Conservation (phyloP, 208 protist species). For the Lotmaria passim region DNA sequence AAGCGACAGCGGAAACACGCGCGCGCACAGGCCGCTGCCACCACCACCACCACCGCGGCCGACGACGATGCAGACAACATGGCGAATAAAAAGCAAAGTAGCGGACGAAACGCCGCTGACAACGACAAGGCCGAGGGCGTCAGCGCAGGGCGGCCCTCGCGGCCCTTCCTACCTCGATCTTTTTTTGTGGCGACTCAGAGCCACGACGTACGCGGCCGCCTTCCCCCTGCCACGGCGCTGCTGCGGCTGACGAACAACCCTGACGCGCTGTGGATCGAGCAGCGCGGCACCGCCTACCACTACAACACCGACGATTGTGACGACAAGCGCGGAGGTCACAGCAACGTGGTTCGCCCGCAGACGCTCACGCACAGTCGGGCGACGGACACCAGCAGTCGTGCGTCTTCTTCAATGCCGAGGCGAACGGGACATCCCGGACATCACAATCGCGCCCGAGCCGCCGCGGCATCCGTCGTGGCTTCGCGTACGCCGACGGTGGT, state of each 20-base stretch:
- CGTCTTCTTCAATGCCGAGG: not conserved
- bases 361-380: no score
- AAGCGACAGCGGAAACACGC: conserved; percentile 7
- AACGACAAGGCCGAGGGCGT: not conserved
- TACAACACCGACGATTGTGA: conserved; percentile 35
- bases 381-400: no score
- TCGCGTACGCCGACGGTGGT: conserved; percentile 25
- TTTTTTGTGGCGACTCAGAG: conserved; percentile 83
- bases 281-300: conserved; percentile 51
- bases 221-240: conserved; percentile 53
- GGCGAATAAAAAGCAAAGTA: no score
- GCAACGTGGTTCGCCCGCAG: no score
- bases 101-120: no score
- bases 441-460: no score
- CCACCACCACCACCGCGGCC: no score
- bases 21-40: no score
- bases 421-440: not conserved
- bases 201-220: conserved; percentile 68
- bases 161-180: conserved; percentile 11
- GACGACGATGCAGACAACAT: not conserved
- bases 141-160: not conserved
- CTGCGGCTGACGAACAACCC: conserved; percentile 69
- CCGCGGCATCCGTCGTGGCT: no score
- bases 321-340: not conserved
- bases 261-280: conserved; percentile 74